phyloP scores from a whole-genome alignment of 108 stramenopile species.

The Cylindrotheca closterium region DNA sequence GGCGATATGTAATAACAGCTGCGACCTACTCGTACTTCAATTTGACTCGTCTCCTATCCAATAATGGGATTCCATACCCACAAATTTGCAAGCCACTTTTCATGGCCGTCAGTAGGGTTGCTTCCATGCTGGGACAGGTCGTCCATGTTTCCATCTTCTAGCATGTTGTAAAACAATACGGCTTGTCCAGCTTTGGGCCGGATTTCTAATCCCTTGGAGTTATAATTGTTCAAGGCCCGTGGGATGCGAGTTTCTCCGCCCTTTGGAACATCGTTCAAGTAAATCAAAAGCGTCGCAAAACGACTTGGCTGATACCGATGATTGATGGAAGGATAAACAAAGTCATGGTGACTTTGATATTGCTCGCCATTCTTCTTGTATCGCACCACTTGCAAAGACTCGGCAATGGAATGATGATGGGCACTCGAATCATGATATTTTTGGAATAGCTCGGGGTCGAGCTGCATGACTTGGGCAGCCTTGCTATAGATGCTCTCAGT shows the following conservation, averaged over 20 bases:
- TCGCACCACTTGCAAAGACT: slow-evolving; percentile 85
- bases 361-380: slow-evolving; percentile 66
- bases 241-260: slow-evolving; percentile 91
- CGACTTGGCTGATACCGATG: slow-evolving; percentile 81
- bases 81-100: slow-evolving; percentile 81
- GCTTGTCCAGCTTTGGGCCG: slow-evolving; percentile 75
- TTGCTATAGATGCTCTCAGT: slow-evolving; percentile 78
- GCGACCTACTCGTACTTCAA: no score
- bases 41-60: no score
- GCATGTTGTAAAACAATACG: slow-evolving; percentile 84
- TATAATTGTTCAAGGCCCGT: slow-evolving; percentile 64
- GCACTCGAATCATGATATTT: slow-evolving; percentile 41
- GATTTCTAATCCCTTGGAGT: slow-evolving; percentile 76
- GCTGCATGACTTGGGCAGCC: slow-evolving; percentile 73
- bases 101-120: slow-evolving; percentile 51
- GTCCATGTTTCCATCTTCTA: slow-evolving; percentile 93
- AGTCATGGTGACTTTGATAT: slow-evolving; percentile 90
- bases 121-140: slow-evolving; percentile 85
- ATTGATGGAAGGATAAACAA: slow-evolving; percentile 66
- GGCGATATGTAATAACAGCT: no score
- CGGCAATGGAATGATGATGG: slow-evolving; percentile 77
- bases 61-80: slow-evolving; percentile 50
- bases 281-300: slow-evolving; percentile 85
- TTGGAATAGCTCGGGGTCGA: slow-evolving; percentile 67
- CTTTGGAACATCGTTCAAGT: slow-evolving; percentile 54